Evolutionary conservation across 345 rosid genomes (phyloP).

Genomic region (Arabidopsis suecica): DNA sequence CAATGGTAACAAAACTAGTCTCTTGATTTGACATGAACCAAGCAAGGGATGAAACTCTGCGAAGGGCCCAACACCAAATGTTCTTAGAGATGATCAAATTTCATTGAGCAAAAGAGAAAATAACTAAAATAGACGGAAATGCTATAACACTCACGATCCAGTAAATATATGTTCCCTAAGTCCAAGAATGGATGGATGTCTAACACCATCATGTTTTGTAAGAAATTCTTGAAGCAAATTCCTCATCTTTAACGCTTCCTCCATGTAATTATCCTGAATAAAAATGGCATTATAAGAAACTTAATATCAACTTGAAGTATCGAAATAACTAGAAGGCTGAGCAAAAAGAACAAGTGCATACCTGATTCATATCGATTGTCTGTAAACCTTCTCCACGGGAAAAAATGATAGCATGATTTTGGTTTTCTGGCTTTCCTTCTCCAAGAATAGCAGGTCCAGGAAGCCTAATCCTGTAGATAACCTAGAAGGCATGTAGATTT

Average conservation of each 20-base stretch:
- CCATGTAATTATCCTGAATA: constrained; percentile 95
- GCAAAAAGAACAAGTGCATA: constrained; percentile 25
- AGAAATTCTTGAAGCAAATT: constrained; percentile 96
- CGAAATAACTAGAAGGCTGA: background rate
- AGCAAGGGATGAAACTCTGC: constrained; percentile 99
- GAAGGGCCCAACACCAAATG: constrained; percentile 26
- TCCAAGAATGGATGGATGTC: constrained; percentile 93
- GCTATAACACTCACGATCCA: constrained; percentile 71
- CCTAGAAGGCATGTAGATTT: constrained; percentile 54
- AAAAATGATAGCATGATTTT: constrained; percentile 95
- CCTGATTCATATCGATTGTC: constrained; percentile 99
- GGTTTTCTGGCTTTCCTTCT: constrained; percentile 99
- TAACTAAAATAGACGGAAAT: constrained; percentile 7
- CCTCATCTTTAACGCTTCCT: constrained; percentile 98
- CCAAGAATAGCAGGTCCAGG: constrained; percentile 99
- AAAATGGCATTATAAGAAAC: constrained; percentile 15
- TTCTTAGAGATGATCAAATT: constrained; percentile 11
- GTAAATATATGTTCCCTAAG: constrained; percentile 99
- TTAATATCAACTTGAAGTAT: background rate
- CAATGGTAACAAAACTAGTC: constrained; percentile 97
- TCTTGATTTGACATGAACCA: constrained; percentile 99
- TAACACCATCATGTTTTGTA: constrained; percentile 89
- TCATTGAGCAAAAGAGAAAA: constrained; percentile 4
- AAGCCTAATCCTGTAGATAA: constrained; percentile 88
- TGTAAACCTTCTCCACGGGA: constrained; percentile 99